Percentiles rank a stretch among this genome's conserved stretches.
Conservation (phyloP, 176 grass and related monocot species). For the Oryza punctata region DNA sequence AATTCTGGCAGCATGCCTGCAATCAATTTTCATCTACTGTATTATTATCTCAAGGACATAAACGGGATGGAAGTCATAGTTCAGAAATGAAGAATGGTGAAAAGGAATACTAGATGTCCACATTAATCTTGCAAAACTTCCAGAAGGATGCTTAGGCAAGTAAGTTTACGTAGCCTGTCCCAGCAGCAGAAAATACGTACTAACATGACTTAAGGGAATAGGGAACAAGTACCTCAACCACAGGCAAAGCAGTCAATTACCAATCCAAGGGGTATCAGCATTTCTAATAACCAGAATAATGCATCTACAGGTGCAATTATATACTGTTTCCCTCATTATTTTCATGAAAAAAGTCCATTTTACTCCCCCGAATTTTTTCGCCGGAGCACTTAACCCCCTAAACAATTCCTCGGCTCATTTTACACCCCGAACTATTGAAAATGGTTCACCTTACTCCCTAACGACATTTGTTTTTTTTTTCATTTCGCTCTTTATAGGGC, state of each 20-base stretch:
- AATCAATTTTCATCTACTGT: not conserved
- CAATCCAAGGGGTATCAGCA: not conserved
- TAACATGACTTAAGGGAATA: not conserved
- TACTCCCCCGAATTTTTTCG: too few relatives aligned
- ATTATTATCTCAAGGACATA: not conserved
- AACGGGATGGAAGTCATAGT: not conserved
- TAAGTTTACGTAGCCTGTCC: not conserved
- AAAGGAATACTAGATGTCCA: not conserved
- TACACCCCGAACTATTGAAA: too few relatives aligned
- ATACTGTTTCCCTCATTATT: not conserved
- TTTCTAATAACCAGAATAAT: constrained; percentile 3
- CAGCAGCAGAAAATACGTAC: constrained; percentile 7
- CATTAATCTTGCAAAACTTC: not conserved
- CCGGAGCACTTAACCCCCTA: too few relatives aligned
- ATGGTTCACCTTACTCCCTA: too few relatives aligned
- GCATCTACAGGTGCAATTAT: not conserved
- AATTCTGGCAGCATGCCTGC: not conserved
- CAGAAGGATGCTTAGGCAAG: not conserved
- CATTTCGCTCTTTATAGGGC: too few relatives aligned
- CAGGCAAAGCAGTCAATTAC: not conserved
- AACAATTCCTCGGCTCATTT: too few relatives aligned
- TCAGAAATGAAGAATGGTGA: not conserved
- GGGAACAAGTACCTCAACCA: not conserved
- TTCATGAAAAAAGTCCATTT: too few relatives aligned
- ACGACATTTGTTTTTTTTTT: too few relatives aligned